Percentiles rank a stretch among this genome's conserved stretches.
phyloP scores from a whole-genome alignment of 768 basidiomycete species.

The Mycena maculata region DNA sequence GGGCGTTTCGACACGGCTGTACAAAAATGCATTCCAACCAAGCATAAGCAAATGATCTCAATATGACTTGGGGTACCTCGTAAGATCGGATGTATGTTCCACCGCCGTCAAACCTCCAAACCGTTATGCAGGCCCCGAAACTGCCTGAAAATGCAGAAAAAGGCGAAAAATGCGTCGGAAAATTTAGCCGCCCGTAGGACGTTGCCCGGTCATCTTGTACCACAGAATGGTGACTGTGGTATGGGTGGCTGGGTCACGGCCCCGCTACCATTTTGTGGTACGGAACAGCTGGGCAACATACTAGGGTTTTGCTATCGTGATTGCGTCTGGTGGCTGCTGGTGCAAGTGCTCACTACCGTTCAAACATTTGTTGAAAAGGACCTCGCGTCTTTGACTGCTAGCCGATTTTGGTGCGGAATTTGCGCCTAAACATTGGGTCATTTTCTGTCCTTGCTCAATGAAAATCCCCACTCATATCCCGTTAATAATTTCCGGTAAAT shows the following conservation, averaged over 20 bases:
- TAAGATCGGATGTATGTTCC: too few relatives aligned
- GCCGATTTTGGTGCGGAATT: constrained; percentile 11
- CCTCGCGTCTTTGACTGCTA: constrained; percentile 8
- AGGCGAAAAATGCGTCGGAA: too few relatives aligned
- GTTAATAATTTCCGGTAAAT: constrained; percentile 16
- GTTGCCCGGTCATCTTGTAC: background rate
- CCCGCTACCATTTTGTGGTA: background rate
- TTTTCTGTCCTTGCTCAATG: constrained; percentile 12
- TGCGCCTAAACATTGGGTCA: constrained; percentile 16
- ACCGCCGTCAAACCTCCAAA: too few relatives aligned
- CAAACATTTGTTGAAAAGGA: constrained; percentile 8
- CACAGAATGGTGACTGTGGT: background rate
- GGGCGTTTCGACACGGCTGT: too few relatives aligned
- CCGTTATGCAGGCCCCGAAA: too few relatives aligned
- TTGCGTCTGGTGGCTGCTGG: constrained; percentile 7
- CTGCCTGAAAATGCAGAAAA: too few relatives aligned
- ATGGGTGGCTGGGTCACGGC: background rate
- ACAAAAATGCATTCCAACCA: too few relatives aligned
- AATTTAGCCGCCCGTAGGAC: too few relatives aligned
- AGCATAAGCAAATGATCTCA: too few relatives aligned
- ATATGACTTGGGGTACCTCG: too few relatives aligned
- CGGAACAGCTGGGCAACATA: background rate
- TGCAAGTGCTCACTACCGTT: constrained; percentile 7
- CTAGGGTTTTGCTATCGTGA: background rate
- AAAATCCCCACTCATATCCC: constrained; percentile 14